These are phyloP conservation scores for Apiotrichum laibachii DNA, from an alignment of 1,284 basidiomycete genomes.

Conservation along the genomic window DNA sequence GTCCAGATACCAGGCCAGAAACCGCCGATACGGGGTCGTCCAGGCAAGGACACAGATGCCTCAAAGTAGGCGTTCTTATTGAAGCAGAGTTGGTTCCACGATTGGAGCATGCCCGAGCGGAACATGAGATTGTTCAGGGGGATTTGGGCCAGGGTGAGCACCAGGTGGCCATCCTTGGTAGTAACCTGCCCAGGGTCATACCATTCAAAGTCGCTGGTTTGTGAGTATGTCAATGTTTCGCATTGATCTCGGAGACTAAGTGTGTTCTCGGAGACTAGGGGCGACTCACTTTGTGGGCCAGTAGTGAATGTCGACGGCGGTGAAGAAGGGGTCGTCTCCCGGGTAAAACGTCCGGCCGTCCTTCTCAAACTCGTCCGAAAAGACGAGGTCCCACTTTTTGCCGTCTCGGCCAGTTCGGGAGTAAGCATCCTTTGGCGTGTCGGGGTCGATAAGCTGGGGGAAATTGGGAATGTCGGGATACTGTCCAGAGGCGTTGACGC, in stretches of 20 bases:
- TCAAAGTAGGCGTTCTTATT: slow-evolving; percentile 48
- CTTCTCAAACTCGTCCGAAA: slow-evolving; percentile 81
- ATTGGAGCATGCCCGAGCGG: slow-evolving; percentile 57
- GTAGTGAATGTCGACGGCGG: slow-evolving; percentile 55
- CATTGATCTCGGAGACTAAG: not conserved
- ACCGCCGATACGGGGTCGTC: slow-evolving; percentile 45
- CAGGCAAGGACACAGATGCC: slow-evolving; percentile 44
- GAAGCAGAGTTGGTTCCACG: slow-evolving; percentile 56
- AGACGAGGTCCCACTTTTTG: slow-evolving; percentile 67
- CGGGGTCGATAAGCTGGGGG: slow-evolving; percentile 64
- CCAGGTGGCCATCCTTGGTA: slow-evolving; percentile 74
- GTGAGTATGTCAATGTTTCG: not conserved
- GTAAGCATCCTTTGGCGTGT: slow-evolving; percentile 62
- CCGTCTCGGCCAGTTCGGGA: slow-evolving; percentile 66
- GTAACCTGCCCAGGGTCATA: slow-evolving; percentile 76
- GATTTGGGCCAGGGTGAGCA: slow-evolving; percentile 70
- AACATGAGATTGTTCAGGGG: slow-evolving; percentile 72
- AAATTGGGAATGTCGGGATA: slow-evolving; percentile 56
- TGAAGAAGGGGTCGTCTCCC: slow-evolving; percentile 56
- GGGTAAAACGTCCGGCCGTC: slow-evolving; percentile 58
- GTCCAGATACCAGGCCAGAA: slow-evolving; percentile 57
- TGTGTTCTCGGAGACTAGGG: slow-evolving; percentile 5
- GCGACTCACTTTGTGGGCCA: slow-evolving; percentile 51
- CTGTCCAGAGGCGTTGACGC: slow-evolving; percentile 73
- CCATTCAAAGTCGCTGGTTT: slow-evolving; percentile 49